These are phyloP conservation scores for Teunomyces tritomae DNA, from an alignment of 805 yeast genomes.

Conservation along the genomic window DNA sequence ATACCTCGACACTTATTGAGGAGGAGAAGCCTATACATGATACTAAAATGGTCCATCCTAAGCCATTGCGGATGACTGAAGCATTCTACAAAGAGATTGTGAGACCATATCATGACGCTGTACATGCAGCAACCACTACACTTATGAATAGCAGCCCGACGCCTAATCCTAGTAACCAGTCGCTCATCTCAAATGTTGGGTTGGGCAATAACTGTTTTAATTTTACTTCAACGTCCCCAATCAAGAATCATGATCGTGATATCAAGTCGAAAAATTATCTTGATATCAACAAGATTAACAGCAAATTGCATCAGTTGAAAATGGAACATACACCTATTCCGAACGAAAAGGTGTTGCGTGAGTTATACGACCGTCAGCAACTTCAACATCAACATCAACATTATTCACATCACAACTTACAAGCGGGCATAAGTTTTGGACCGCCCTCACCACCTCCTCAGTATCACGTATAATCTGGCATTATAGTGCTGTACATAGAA, in stretches of 20 bases:
- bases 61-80: slow-evolving; percentile 12
- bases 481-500: slow-evolving; percentile 1
- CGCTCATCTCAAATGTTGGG: slow-evolving; percentile 27
- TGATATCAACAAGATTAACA: slow-evolving; percentile 26
- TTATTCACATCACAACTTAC: slow-evolving; percentile 7
- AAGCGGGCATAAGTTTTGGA: not conserved
- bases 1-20: slow-evolving; percentile 9
- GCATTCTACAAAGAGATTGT: slow-evolving; percentile 12
- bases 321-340: slow-evolving; percentile 10
- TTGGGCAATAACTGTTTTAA: slow-evolving; percentile 37
- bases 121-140: slow-evolving; percentile 2
- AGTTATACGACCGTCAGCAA: slow-evolving; percentile 1
- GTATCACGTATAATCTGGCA: slow-evolving; percentile 15
- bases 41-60: slow-evolving; percentile 12
- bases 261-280: slow-evolving; percentile 24
- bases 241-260: slow-evolving; percentile 13
- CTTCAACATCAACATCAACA: not conserved
- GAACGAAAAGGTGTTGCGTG: slow-evolving; percentile 1
- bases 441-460: slow-evolving; percentile 22
- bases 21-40: slow-evolving; percentile 3
- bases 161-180: slow-evolving; percentile 4
- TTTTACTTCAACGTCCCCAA: slow-evolving; percentile 28
- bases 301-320: slow-evolving; percentile 17
- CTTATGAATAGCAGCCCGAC: slow-evolving; percentile 3
- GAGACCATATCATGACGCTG: slow-evolving; percentile 6